Conservation (phyloP, 1,284 basidiomycete species). For the Marasmius fiardii region DNA sequence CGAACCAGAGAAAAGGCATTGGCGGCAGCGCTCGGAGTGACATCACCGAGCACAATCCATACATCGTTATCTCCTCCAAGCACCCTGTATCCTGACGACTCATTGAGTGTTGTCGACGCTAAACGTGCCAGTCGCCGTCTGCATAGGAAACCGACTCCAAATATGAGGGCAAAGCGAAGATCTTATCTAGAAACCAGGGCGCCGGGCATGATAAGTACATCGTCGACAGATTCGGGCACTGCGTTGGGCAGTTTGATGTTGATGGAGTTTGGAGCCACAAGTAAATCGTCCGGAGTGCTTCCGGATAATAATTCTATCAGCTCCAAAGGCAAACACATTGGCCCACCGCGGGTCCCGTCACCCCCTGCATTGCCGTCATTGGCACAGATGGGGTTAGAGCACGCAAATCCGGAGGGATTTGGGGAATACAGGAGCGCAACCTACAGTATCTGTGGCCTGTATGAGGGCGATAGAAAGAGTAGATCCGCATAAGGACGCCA, state of each 20-base stretch:
- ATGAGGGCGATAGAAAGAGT: slow-evolving; percentile 62
- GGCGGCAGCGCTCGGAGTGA: slow-evolving; percentile 50
- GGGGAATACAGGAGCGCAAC: slow-evolving; percentile 72
- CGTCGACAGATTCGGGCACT: slow-evolving; percentile 39
- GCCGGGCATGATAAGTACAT: slow-evolving; percentile 20
- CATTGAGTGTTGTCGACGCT: slow-evolving; percentile 54
- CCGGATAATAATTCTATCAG: slow-evolving; percentile 16
- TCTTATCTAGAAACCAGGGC: slow-evolving; percentile 20
- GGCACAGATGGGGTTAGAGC: slow-evolving; percentile 71
- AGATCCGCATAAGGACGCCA: slow-evolving; percentile 25
- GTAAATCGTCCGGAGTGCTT: slow-evolving; percentile 29
- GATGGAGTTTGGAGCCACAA: slow-evolving; percentile 42
- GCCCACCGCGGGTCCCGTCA: slow-evolving; percentile 73
- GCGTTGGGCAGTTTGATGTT: slow-evolving; percentile 60
- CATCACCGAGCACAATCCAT: slow-evolving; percentile 33
- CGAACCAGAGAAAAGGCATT: slow-evolving; percentile 50
- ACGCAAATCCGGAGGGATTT: slow-evolving; percentile 56
- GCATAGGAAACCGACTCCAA: slow-evolving; percentile 32
- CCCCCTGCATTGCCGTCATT: slow-evolving; percentile 72
- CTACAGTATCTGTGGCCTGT: slow-evolving; percentile 76
- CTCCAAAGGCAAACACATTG: slow-evolving; percentile 33
- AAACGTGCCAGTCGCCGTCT: slow-evolving; percentile 23
- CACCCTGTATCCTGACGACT: slow-evolving; percentile 69
- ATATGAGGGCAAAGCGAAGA: slow-evolving; percentile 29
- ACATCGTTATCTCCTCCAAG: slow-evolving; percentile 47